A percentile compares a stretch with the other conserved stretches of the same genome.
These are phyloP conservation scores for Paspalum vaginatum DNA, from an alignment of 176 grass and related monocot species.

Conservation along the genomic window DNA sequence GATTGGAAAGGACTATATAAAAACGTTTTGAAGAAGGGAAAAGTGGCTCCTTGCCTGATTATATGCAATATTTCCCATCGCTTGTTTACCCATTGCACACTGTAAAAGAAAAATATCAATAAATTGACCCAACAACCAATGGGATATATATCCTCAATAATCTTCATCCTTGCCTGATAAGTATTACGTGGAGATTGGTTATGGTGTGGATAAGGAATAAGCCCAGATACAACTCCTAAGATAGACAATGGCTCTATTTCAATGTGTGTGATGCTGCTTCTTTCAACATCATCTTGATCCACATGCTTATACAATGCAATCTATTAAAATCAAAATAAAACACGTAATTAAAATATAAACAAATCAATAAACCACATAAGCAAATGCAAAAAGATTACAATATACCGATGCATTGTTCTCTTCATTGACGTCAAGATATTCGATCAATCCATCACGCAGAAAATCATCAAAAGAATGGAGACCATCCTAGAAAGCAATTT, in stretches of 20 bases:
- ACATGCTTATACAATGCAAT: slow-evolving; percentile 89
- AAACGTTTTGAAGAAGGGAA: slow-evolving; percentile 15
- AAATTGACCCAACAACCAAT: slow-evolving; percentile 20
- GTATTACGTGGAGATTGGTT: slow-evolving; percentile 99
- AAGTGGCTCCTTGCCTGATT: slow-evolving; percentile 72
- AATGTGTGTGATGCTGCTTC: slow-evolving; percentile 81
- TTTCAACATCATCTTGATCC: slow-evolving; percentile 76
- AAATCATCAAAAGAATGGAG: slow-evolving; percentile 92
- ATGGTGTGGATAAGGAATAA: slow-evolving; percentile 98
- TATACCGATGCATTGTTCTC: slow-evolving; percentile 95
- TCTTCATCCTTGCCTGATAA: slow-evolving; percentile 70
- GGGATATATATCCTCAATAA: slow-evolving; percentile 1
- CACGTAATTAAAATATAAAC: slow-evolving; percentile 25
- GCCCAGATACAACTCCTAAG: slow-evolving; percentile 89
- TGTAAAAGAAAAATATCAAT: slow-evolving; percentile 45
- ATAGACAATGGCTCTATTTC: slow-evolving; percentile 92
- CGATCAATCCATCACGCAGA: slow-evolving; percentile 88
- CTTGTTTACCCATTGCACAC: slow-evolving; percentile 99
- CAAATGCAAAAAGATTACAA: slow-evolving; percentile 25
- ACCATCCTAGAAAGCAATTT: slow-evolving; percentile 69
- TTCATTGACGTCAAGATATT: slow-evolving; percentile 99
- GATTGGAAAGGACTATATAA: slow-evolving; percentile 13
- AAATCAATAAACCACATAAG: slow-evolving; percentile 14
- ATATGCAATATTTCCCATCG: slow-evolving; percentile 96
- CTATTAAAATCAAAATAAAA: slow-evolving; percentile 54